Base-by-base conservation (phyloP, 257 asterid species). In the Lycium barbarum region DNA sequence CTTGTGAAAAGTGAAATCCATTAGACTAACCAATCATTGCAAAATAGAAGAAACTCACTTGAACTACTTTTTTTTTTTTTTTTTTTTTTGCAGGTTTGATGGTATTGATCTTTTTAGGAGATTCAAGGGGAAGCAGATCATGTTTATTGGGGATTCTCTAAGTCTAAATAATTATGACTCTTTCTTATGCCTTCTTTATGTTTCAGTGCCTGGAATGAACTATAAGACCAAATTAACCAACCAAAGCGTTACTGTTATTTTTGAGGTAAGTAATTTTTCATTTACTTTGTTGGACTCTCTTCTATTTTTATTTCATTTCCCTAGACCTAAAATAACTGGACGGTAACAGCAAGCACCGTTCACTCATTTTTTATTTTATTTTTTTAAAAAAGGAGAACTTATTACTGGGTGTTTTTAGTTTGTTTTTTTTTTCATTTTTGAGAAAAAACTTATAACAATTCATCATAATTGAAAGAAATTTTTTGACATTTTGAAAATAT, bases 141-240 rank as follows among this genome's bases (percentile, higher is more conserved):
- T 85, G 90, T 88, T 88, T n/a, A 67, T 80, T n/a, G 90, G 90
- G 6, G 90, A 88, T 85, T 88, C 90, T 15, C 26, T 88, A n/a
- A 79, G 86, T 26, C 20, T 86, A 58, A 84, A 87, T 68, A 81
- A 68, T 45, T 87, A 84, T 73, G 85, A 82, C 58, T 88, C 90
- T 15, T 35, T 88, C 4, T 51, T 82, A 66, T 88, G 90, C 79
- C 78, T 88, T 81, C 72, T 88, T 73, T 80, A 88, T 45, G 82
- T 38, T 54, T 84, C 86, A 45, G 85, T 79, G 65, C 86, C 87
- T 61, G 54, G 18, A 26, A 51, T 76, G 58, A 76, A 51, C 20
- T 26, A 76, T 6, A 51, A 76, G 26, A 76, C 63, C 47, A 76
- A 51, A 26, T 76, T 51, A 76, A 76, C 82, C 26, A 76, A 76